A percentile compares a stretch with the other conserved stretches of the same genome.
Evolutionary conservation across 164 flowering plant genomes (phyloP).

Genomic region (Litsea cubeba): DNA sequence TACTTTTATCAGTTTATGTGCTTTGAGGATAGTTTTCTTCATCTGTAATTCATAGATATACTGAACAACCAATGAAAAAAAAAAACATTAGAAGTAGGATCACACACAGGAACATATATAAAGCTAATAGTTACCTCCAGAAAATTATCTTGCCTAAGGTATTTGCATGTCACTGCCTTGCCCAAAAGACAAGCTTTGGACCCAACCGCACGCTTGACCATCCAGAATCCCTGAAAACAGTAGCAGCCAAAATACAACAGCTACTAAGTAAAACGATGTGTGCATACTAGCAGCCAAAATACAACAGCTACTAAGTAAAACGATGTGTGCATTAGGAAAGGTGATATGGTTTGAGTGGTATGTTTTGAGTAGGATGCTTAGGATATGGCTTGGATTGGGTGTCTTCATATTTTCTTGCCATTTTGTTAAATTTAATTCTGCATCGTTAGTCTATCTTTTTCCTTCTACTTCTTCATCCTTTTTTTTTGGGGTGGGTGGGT

Average conservation of each 20-base stretch:
- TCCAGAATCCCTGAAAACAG: slow-evolving; percentile 82
- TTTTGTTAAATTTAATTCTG: too few species aligned
- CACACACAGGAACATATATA: background rate
- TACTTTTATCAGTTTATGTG: too few species aligned
- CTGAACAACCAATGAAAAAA: background rate
- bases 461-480: too few species aligned
- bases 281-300: slow-evolving; percentile 3
- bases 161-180: slow-evolving; percentile 91
- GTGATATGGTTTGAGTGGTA: too few species aligned
- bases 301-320: background rate
- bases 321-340: background rate
- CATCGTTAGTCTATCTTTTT: too few species aligned
- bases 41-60: background rate
- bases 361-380: too few species aligned
- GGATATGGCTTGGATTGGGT: too few species aligned
- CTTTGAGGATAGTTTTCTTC: background rate
- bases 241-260: slow-evolving; percentile 2
- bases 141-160: slow-evolving; percentile 80
- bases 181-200: slow-evolving; percentile 91
- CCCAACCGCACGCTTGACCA: slow-evolving; percentile 99
- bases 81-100: background rate
- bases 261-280: slow-evolving; percentile 1
- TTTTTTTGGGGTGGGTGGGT: too few species aligned
- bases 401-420: too few species aligned
- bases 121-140: slow-evolving; percentile 53